These are phyloP conservation scores for Amylostereum areolatum DNA, from an alignment of 1,284 basidiomycete species.

Conservation along the genomic window DNA sequence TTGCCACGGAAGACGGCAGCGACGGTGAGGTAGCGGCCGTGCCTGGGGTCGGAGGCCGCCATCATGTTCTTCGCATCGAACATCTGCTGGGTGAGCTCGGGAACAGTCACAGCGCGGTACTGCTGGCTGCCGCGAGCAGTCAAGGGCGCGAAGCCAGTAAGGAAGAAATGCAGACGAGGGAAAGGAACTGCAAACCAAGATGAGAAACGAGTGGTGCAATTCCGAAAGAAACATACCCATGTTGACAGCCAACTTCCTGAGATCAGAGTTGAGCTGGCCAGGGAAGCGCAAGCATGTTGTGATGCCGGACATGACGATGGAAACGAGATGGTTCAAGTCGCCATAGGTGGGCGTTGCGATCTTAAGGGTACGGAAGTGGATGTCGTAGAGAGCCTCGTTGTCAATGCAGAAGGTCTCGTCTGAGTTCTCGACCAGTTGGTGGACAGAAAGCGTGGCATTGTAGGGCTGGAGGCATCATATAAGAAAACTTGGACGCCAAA, in stretches of 20 bases:
- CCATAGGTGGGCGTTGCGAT: slow-evolving; percentile 91
- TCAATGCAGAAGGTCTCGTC: slow-evolving; percentile 97
- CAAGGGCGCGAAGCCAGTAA: slow-evolving; percentile 94
- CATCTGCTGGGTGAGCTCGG: slow-evolving; percentile 97
- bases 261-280: slow-evolving; percentile 97
- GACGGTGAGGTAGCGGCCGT: slow-evolving; percentile 93
- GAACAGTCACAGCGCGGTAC: slow-evolving; percentile 92
- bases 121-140: slow-evolving; percentile 91
- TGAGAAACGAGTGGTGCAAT: not conserved
- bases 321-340: slow-evolving; percentile 96
- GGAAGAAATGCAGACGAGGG: slow-evolving; percentile 99
- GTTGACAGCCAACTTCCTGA: slow-evolving; percentile 97
- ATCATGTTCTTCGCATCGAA: slow-evolving; percentile 99
- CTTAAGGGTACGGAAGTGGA: slow-evolving; percentile 96
- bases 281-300: slow-evolving; percentile 97
- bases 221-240: slow-evolving; percentile 61
- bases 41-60: slow-evolving; percentile 92
- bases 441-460: slow-evolving; percentile 91
- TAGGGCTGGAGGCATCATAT: slow-evolving; percentile 58
- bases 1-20: slow-evolving; percentile 98
- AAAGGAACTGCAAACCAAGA: slow-evolving; percentile 65
- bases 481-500: not conserved
- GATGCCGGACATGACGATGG: slow-evolving; percentile 97
- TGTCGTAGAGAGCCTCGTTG: slow-evolving; percentile 98
- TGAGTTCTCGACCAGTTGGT: slow-evolving; percentile 95